Percentiles rank a stretch among this genome's conserved stretches.
These are phyloP conservation scores for Coemansia reversa DNA, from an alignment of 192 early-diverging fungal genomes.

Conservation along the genomic window DNA sequence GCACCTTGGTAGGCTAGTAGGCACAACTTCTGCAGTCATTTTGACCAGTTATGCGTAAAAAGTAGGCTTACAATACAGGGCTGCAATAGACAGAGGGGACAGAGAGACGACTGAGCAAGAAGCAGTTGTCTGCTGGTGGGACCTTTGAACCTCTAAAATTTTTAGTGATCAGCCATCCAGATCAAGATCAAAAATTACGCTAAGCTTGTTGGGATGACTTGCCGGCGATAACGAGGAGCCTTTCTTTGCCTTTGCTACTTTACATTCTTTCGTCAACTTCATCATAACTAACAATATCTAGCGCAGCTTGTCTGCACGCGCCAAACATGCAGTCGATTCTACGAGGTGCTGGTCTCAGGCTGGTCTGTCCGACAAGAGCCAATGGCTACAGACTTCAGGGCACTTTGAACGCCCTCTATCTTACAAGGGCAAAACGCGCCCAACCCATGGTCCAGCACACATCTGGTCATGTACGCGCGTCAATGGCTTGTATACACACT, in stretches of 20 bases:
- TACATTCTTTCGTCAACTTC: not conserved
- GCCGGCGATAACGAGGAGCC: not conserved
- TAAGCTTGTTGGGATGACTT: not conserved
- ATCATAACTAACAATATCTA: not conserved
- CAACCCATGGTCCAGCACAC: not conserved
- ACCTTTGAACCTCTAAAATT: not conserved
- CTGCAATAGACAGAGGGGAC: not conserved
- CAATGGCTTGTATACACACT: constrained; percentile 1
- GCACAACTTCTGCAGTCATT: constrained; percentile 25
- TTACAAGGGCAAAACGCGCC: not conserved
- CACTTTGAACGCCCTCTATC: not conserved
- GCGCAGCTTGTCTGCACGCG: not conserved
- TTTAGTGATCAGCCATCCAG: not conserved
- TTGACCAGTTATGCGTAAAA: not conserved
- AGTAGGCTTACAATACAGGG: not conserved
- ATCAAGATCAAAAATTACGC: not conserved
- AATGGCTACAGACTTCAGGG: not conserved
- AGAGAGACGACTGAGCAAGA: not conserved
- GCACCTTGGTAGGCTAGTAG: constrained; percentile 30
- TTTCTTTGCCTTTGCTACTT: not conserved
- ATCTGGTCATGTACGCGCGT: not conserved
- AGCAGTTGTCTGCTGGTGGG: not conserved
- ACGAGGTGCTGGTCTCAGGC: not conserved
- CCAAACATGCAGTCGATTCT: constrained; percentile 1
- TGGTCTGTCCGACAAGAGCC: not conserved